These are phyloP conservation scores for Bipolaris victoriae DNA, from an alignment of 2,329 filamentous ascomycete species.

Conservation along the genomic window DNA sequence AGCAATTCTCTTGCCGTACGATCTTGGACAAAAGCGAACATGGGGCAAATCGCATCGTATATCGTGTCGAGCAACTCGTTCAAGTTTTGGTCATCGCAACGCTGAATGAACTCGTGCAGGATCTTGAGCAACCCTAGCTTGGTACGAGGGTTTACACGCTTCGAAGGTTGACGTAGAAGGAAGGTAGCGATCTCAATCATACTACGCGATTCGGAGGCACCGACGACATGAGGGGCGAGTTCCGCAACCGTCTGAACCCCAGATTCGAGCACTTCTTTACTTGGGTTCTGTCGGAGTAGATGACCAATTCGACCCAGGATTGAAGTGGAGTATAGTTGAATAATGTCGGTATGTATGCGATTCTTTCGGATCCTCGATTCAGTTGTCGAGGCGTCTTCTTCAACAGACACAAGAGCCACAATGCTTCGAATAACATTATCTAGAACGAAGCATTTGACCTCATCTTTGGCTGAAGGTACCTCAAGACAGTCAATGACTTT, in stretches of 20 bases:
- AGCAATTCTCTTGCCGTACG: constrained; percentile 75
- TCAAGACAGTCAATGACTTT: constrained; percentile 75
- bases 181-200: constrained; percentile 81
- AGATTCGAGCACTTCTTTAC: constrained; percentile 77
- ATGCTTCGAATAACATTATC: constrained; percentile 69
- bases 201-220: constrained; percentile 68
- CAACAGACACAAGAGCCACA: constrained; percentile 26
- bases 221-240: constrained; percentile 57
- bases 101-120: constrained; percentile 77
- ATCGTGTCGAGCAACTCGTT: constrained; percentile 66
- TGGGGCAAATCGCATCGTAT: constrained; percentile 75
- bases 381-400: constrained; percentile 26
- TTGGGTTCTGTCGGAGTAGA: constrained; percentile 63
- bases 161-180: constrained; percentile 82
- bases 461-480: constrained; percentile 77
- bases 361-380: constrained; percentile 63
- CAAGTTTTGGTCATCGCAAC: constrained; percentile 65
- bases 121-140: constrained; percentile 83
- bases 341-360: constrained; percentile 48
- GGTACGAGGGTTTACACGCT: constrained; percentile 79
- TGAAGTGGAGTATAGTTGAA: constrained; percentile 70
- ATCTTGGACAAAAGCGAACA: constrained; percentile 93
- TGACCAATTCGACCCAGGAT: constrained; percentile 64
- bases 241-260: constrained; percentile 81
- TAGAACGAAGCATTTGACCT: constrained; percentile 83